These are phyloP conservation scores for Bigelowiella natans DNA, from an alignment of 78 protist genomes.

Conservation along the genomic window DNA sequence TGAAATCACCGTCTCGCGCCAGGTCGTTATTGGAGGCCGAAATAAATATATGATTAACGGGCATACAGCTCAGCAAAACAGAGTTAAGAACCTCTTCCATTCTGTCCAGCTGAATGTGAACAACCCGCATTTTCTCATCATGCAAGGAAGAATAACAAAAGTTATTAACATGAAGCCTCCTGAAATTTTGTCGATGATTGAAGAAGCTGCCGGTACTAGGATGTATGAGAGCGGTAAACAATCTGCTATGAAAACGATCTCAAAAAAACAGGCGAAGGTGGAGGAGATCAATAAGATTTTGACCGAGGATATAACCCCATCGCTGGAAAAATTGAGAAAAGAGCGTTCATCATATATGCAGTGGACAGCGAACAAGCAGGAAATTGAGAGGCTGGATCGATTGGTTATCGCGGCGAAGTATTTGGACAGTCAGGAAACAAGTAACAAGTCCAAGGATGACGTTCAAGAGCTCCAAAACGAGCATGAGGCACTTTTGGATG, in stretches of 20 bases:
- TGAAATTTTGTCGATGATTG: constrained; percentile 89
- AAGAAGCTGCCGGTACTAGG: constrained; percentile 98
- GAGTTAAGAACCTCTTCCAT: constrained; percentile 87
- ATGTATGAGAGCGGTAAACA: constrained; percentile 87
- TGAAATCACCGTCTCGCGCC: constrained; percentile 82
- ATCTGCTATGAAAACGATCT: constrained; percentile 64
- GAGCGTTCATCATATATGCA: constrained; percentile 62
- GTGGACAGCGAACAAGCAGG: constrained; percentile 40
- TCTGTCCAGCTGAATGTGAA: constrained; percentile 95
- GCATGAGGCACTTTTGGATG: background rate
- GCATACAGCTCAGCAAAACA: constrained; percentile 20
- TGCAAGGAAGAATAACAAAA: constrained; percentile 81
- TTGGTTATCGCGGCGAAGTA: constrained; percentile 59
- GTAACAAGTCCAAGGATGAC: background rate
- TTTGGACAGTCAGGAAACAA: background rate
- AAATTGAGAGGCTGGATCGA: constrained; percentile 54
- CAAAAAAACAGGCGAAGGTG: constrained; percentile 76
- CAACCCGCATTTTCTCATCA: constrained; percentile 98
- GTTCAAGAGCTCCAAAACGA: background rate
- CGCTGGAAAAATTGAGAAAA: constrained; percentile 61
- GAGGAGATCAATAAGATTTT: constrained; percentile 41
- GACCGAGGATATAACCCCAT: constrained; percentile 82
- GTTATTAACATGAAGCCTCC: constrained; percentile 95
- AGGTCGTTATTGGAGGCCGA: constrained; percentile 83
- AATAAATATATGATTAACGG: constrained; percentile 90